Evolutionary conservation across 148 eudicot species (phyloP).

Genomic region (Persicaria maculosa): DNA sequence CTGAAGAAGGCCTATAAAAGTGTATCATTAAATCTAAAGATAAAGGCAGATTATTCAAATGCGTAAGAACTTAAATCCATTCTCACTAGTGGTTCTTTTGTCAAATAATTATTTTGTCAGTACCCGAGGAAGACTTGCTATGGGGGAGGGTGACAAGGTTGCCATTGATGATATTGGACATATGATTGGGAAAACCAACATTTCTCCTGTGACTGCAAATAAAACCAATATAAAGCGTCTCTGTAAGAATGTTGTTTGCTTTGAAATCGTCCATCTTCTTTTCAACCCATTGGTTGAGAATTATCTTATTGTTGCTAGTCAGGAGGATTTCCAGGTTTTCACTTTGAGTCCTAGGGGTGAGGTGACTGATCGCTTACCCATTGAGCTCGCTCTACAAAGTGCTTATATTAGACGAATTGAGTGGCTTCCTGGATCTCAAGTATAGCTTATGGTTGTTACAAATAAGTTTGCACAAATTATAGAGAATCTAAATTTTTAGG

Average conservation of each 20-base stretch:
- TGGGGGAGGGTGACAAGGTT: conserved; percentile 98
- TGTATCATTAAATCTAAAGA: conserved; percentile 88
- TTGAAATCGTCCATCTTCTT: conserved; percentile 92
- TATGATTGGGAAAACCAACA: conserved; percentile 93
- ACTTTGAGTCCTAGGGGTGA: conserved; percentile 96
- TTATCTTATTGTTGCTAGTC: conserved; percentile 93
- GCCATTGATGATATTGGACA: conserved; percentile 98
- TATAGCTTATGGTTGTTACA: conserved; percentile 95
- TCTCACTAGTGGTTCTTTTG: conserved; percentile 82
- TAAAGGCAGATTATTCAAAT: conserved; percentile 93
- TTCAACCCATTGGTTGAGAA: conserved; percentile 88
- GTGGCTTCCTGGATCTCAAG: conserved; percentile 98
- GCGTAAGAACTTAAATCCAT: conserved; percentile 88
- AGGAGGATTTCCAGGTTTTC: conserved; percentile 97
- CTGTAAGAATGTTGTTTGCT: conserved; percentile 87
- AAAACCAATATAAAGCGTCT: conserved; percentile 96
- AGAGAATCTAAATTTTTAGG: too few relatives aligned
- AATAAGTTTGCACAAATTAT: conserved; percentile 85
- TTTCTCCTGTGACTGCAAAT: conserved; percentile 93
- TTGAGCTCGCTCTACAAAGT: conserved; percentile 98
- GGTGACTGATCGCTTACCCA: conserved; percentile 90
- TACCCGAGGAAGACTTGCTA: conserved; percentile 92
- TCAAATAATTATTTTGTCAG: conserved; percentile 88
- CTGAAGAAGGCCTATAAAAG: conserved; percentile 97
- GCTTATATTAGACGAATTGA: conserved; percentile 92